A percentile compares a stretch with the other conserved stretches of the same genome.
Conservation (phyloP, 1,284 basidiomycete genomes). For the Vanrija sp. region DNA sequence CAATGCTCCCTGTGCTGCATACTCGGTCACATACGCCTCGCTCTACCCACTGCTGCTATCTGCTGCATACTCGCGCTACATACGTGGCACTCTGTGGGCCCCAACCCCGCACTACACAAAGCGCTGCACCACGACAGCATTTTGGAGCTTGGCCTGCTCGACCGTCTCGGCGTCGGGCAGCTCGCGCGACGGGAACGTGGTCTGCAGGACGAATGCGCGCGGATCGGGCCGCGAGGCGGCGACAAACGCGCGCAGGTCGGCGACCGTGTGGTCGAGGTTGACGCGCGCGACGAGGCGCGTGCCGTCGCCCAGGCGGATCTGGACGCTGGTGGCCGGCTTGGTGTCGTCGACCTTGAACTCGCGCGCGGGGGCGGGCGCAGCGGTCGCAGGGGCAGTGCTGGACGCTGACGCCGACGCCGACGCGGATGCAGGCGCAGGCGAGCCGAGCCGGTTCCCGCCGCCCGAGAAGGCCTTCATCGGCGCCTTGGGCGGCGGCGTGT, state of each 20-base stretch:
- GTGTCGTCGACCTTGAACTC: conserved; percentile 50
- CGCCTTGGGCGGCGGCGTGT: conserved; percentile 54
- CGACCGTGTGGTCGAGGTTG: conserved; percentile 88
- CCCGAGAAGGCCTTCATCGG: conserved; percentile 63
- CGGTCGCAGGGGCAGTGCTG: conserved; percentile 25
- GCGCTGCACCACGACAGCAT: conserved; percentile 80
- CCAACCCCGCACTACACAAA: conserved; percentile 38
- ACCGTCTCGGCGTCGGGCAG: conserved; percentile 69
- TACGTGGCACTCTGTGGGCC: too few relatives aligned
- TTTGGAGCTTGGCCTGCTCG: conserved; percentile 66
- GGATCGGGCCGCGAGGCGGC: conserved; percentile 79
- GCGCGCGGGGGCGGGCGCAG: conserved; percentile 20
- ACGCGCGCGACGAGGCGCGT: conserved; percentile 76
- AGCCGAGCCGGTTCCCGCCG: conserved; percentile 74
- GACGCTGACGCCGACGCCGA: neutral
- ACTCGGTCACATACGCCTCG: too few relatives aligned
- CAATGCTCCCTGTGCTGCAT: too few relatives aligned
- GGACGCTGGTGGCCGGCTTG: conserved; percentile 81
- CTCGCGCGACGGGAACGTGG: conserved; percentile 75
- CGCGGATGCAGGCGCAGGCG: neutral
- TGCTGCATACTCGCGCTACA: too few relatives aligned
- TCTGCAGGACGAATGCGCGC: conserved; percentile 71
- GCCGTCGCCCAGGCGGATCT: conserved; percentile 86
- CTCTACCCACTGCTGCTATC: too few relatives aligned
- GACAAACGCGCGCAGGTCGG: conserved; percentile 81